Percentiles rank a stretch among this genome's conserved stretches.
Evolutionary conservation across 2,329 filamentous ascomycete species (phyloP).

Genomic region (Aschersonia sp.): DNA sequence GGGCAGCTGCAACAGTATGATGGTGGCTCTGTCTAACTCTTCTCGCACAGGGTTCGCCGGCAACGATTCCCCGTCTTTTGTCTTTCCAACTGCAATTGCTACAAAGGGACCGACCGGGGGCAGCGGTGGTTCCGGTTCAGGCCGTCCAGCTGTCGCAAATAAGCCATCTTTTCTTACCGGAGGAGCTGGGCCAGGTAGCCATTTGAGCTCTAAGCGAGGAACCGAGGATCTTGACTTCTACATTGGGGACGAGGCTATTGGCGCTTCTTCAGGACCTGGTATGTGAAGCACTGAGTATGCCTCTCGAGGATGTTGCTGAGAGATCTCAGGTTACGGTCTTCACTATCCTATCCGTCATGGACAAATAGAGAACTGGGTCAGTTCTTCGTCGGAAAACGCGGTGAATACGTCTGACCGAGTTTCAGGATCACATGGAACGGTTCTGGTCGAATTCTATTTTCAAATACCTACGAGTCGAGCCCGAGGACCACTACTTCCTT

Average conservation of each 20-base stretch:
- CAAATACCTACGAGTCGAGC: slow-evolving; percentile 96
- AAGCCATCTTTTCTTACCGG: slow-evolving; percentile 93
- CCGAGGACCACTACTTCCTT: slow-evolving; percentile 96
- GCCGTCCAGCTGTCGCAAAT: slow-evolving; percentile 78
- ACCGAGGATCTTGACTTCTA: slow-evolving; percentile 98
- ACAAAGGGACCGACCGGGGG: slow-evolving; percentile 69
- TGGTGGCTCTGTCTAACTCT: slow-evolving; percentile 10
- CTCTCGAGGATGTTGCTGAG: neutral
- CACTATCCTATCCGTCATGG: slow-evolving; percentile 97
- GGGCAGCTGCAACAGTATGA: slow-evolving; percentile 11
- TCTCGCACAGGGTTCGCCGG: slow-evolving; percentile 70
- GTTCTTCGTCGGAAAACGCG: slow-evolving; percentile 10
- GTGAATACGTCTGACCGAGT: slow-evolving; percentile 13
- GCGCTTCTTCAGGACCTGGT: slow-evolving; percentile 73
- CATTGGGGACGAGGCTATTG: slow-evolving; percentile 90
- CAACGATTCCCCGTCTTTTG: slow-evolving; percentile 97
- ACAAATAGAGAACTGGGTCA: slow-evolving; percentile 96
- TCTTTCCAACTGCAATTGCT: slow-evolving; percentile 96
- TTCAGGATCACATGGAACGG: slow-evolving; percentile 92
- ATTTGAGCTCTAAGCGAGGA: slow-evolving; percentile 81
- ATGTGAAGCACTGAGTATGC: slow-evolving; percentile 11
- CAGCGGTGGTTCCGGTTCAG: slow-evolving; percentile 64
- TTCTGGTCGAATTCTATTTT: slow-evolving; percentile 99
- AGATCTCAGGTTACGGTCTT: slow-evolving; percentile 63
- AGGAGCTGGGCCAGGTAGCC: slow-evolving; percentile 59